These are phyloP conservation scores for Sequoia sempervirens DNA, from an alignment of 75 land plant species.

Conservation along the genomic window DNA sequence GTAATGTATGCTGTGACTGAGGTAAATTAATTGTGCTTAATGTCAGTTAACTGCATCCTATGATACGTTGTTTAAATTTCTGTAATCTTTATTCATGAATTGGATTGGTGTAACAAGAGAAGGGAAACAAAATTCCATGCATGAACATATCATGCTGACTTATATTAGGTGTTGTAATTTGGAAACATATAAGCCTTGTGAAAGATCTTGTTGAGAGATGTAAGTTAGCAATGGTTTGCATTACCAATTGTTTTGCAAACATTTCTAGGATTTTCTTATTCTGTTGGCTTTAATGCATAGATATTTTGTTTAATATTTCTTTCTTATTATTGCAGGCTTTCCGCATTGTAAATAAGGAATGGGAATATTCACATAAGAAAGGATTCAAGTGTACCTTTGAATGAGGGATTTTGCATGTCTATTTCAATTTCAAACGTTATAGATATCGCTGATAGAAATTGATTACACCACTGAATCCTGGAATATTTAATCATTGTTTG, in stretches of 20 bases:
- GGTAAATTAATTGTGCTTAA: background rate
- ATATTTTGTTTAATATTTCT: no score
- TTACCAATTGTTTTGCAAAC: background rate
- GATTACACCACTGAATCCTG: no score
- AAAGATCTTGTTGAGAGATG: background rate
- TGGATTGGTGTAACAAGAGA: background rate
- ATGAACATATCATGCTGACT: background rate
- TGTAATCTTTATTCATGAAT: background rate
- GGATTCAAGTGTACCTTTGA: no score
- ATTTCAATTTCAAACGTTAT: no score
- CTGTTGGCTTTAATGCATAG: no score
- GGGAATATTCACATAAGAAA: conserved; percentile 99
- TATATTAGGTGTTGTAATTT: background rate
- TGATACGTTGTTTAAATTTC: background rate
- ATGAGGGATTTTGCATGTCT: no score
- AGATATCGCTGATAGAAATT: no score
- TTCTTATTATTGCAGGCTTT: no score
- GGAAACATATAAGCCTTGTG: background rate
- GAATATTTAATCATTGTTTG: no score
- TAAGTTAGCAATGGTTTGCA: background rate
- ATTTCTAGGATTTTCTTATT: background rate
- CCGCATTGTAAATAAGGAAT: no score
- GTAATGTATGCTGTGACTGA: background rate
- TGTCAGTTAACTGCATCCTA: background rate
- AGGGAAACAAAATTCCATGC: background rate